A percentile compares a stretch with the other conserved stretches of the same genome.
These are phyloP conservation scores for Monosporozyma siamensis DNA, from an alignment of 805 yeast genomes.

Conservation along the genomic window DNA sequence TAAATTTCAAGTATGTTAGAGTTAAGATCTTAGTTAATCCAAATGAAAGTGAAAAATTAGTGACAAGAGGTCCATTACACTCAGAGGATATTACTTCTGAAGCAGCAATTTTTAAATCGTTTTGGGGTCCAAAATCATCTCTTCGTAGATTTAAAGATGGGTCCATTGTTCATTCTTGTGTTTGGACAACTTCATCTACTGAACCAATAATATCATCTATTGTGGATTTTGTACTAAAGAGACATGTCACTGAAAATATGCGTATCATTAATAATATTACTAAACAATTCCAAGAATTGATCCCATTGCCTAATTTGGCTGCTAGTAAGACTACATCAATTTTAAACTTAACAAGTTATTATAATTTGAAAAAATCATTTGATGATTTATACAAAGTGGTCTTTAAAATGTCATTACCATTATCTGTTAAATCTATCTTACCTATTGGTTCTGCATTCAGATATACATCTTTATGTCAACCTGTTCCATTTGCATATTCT, in stretches of 20 bases:
- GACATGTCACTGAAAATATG: constrained; percentile 46
- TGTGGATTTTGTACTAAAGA: constrained; percentile 48
- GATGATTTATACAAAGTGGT: constrained; percentile 49
- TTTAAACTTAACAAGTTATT: constrained; percentile 35
- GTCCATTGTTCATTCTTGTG: constrained; percentile 78
- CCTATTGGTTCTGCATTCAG: constrained; percentile 72
- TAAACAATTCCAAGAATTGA: constrained; percentile 38
- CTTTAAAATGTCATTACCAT: constrained; percentile 51
- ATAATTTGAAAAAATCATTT: constrained; percentile 40
- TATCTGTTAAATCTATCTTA: constrained; percentile 57
- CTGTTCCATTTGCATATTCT: constrained; percentile 71
- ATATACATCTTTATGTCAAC: constrained; percentile 64
- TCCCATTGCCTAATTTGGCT: constrained; percentile 55
- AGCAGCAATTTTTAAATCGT: constrained; percentile 59
- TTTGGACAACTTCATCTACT: constrained; percentile 55
- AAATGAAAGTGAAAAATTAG: constrained; percentile 65
- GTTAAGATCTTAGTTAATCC: constrained; percentile 66
- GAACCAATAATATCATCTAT: constrained; percentile 62
- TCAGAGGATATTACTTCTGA: constrained; percentile 44
- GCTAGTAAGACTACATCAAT: constrained; percentile 47
- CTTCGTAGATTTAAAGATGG: constrained; percentile 92
- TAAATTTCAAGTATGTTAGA: constrained; percentile 30
- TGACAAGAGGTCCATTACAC: constrained; percentile 78
- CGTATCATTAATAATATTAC: constrained; percentile 29
- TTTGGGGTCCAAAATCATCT: constrained; percentile 86